phyloP scores from a whole-genome alignment of 352 stramenopile genomes.

The Pythium dissotocum region DNA sequence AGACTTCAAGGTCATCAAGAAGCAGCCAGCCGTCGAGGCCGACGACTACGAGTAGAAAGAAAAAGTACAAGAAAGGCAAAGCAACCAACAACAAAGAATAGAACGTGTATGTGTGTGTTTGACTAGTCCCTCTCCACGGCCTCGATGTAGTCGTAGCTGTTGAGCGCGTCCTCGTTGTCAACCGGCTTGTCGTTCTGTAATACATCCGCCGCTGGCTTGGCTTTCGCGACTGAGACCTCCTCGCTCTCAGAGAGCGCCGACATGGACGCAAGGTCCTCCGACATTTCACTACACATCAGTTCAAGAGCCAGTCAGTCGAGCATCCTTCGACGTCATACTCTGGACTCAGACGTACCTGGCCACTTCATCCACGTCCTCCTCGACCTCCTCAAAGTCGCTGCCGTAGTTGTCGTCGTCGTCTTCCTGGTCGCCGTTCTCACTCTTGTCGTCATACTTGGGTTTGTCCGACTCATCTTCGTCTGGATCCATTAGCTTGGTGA shows the following conservation, averaged over 20 bases:
- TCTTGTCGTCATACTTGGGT: slow-evolving; percentile 10
- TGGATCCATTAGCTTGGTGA: slow-evolving; percentile 18
- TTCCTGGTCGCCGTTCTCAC: slow-evolving; percentile 21
- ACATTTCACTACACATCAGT: slow-evolving; percentile 45
- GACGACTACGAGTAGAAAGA: slow-evolving; percentile 19
- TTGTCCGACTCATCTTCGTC: slow-evolving; percentile 26
- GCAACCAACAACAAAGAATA: not conserved
- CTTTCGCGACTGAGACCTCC: slow-evolving; percentile 23
- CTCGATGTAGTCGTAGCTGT: slow-evolving; percentile 88
- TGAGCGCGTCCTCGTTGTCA: slow-evolving; percentile 62
- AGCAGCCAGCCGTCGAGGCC: slow-evolving; percentile 15
- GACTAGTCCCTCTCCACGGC: slow-evolving; percentile 47
- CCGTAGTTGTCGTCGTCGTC: slow-evolving; percentile 67
- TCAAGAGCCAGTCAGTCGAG: not conserved
- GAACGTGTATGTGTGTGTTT: not conserved
- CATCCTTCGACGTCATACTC: no score
- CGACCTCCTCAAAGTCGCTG: slow-evolving; percentile 78
- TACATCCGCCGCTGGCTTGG: not conserved
- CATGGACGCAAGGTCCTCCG: slow-evolving; percentile 61
- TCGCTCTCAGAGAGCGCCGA: slow-evolving; percentile 54
- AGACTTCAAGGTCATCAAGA: slow-evolving; percentile 32
- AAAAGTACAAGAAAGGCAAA: not conserved
- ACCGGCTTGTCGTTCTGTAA: slow-evolving; percentile 49
- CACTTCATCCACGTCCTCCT: slow-evolving; percentile 59
- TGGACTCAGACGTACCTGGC: slow-evolving; percentile 41